Conservation (phyloP, 164 flowering plant genomes). For the Magnolia sinica region DNA sequence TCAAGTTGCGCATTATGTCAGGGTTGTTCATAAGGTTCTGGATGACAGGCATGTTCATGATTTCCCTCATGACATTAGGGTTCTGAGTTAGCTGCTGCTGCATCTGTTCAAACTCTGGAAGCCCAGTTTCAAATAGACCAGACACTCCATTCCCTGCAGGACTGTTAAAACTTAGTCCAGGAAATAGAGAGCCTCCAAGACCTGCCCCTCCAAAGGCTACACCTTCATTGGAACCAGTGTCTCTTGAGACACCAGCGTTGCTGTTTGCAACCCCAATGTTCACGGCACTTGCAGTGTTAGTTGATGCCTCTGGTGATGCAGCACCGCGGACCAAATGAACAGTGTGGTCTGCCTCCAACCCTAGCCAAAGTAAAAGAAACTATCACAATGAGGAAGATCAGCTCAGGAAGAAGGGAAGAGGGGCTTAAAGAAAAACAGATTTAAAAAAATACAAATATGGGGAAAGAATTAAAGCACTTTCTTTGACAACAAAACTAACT, state of each 20-base stretch:
- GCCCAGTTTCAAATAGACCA: conserved; percentile 68
- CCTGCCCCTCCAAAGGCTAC: conserved; percentile 52
- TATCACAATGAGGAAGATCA: not conserved
- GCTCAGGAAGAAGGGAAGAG: too few relatives aligned
- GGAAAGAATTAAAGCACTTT: too few relatives aligned
- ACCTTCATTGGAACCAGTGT: conserved; percentile 38
- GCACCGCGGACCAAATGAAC: conserved; percentile 82
- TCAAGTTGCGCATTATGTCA: conserved; percentile 73
- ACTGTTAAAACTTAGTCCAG: conserved; percentile 55
- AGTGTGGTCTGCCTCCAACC: conserved; percentile 79
- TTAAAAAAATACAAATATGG: too few relatives aligned
- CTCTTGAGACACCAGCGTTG: conserved; percentile 22
- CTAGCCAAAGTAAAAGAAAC: conserved; percentile 23
- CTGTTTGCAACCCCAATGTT: conserved; percentile 38
- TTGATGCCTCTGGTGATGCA: conserved; percentile 41
- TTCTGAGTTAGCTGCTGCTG: conserved; percentile 87
- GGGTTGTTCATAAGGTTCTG: conserved; percentile 88
- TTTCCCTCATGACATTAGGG: conserved; percentile 89
- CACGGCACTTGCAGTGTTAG: conserved; percentile 33
- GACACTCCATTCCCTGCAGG: conserved; percentile 49
- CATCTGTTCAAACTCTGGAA: conserved; percentile 80
- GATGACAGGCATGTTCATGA: conserved; percentile 86
- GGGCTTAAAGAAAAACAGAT: too few relatives aligned
- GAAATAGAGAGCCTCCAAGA: conserved; percentile 51
- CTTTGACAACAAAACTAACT: too few relatives aligned